A percentile compares a stretch with the other conserved stretches of the same genome.
Evolutionary conservation across 176 grass and related monocot species (phyloP).

Genomic region (Triticum timopheevii): DNA sequence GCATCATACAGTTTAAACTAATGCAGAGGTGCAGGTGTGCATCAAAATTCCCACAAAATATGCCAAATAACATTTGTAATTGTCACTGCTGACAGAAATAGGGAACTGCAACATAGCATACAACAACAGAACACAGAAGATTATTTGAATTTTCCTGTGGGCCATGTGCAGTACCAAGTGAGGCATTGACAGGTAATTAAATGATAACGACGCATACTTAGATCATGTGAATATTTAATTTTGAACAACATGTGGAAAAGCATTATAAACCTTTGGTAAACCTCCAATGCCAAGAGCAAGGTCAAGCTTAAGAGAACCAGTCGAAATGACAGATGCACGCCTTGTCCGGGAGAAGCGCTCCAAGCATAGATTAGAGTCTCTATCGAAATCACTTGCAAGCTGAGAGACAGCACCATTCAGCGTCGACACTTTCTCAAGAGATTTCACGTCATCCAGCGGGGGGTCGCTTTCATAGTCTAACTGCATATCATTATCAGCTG

Average conservation of each 20-base stretch:
- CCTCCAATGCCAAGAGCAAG: conserved; percentile 85
- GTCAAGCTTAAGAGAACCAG: conserved; percentile 93
- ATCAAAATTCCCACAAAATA: not conserved
- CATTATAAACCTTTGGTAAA: conserved; percentile 76
- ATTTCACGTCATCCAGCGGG: conserved; percentile 45
- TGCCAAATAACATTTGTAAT: not conserved
- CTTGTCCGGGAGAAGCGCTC: conserved; percentile 58
- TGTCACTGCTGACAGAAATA: not conserved
- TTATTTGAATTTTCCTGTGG: not conserved
- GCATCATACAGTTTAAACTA: not conserved
- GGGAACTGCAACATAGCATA: not conserved
- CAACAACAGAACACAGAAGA: not conserved
- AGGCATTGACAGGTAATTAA: not conserved
- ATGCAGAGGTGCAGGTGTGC: not conserved
- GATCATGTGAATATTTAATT: conserved; percentile 11
- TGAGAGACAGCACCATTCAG: conserved; percentile 73
- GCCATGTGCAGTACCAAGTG: not conserved
- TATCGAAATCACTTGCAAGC: conserved; percentile 87
- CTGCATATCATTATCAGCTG: conserved; percentile 76
- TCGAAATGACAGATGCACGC: conserved; percentile 56
- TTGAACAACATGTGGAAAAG: conserved; percentile 14
- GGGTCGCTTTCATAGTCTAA: conserved; percentile 73
- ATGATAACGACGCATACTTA: not conserved
- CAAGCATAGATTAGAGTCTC: conserved; percentile 79
- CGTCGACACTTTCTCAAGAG: conserved; percentile 42